phyloP scores from a whole-genome alignment of 2,329 filamentous ascomycete species.

The Pochonia chlamydosporia region DNA sequence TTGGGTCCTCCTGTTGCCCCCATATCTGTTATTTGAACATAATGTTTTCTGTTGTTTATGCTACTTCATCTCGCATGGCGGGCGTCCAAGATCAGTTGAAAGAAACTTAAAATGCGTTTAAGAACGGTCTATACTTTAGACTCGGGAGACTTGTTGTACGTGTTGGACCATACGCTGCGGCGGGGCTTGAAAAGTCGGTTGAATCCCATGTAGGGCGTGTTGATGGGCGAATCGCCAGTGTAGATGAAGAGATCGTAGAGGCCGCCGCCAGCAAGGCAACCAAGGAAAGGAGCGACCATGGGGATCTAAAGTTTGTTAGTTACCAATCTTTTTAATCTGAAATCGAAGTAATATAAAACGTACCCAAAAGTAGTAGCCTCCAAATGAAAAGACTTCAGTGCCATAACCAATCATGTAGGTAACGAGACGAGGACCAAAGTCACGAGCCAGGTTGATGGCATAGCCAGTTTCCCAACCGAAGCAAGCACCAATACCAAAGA shows the following conservation, averaged over 20 bases:
- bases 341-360: conserved; percentile 11
- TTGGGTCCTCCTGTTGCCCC: not conserved
- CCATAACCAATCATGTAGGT: conserved; percentile 65
- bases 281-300: conserved; percentile 65
- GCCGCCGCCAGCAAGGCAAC: conserved; percentile 57
- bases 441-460: conserved; percentile 67
- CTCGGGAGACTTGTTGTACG: conserved; percentile 16
- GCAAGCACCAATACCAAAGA: conserved; percentile 67
- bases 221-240: conserved; percentile 64
- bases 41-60: not conserved
- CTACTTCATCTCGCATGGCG: not conserved
- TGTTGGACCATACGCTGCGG: conserved; percentile 31
- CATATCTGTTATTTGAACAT: not conserved
- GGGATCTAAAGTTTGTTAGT: conserved; percentile 46
- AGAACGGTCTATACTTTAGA: conserved; percentile 15
- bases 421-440: conserved; percentile 64
- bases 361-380: conserved; percentile 70
- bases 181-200: conserved; percentile 37
- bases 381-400: conserved; percentile 58
- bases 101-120: not conserved
- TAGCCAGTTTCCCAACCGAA: conserved; percentile 75
- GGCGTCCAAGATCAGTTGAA: not conserved
- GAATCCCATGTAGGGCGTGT: conserved; percentile 61
- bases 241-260: conserved; percentile 65
- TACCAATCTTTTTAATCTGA: not conserved